Evolutionary conservation across 2,329 filamentous ascomycete genomes (phyloP).

Genomic region (Canariomyces notabilis): DNA sequence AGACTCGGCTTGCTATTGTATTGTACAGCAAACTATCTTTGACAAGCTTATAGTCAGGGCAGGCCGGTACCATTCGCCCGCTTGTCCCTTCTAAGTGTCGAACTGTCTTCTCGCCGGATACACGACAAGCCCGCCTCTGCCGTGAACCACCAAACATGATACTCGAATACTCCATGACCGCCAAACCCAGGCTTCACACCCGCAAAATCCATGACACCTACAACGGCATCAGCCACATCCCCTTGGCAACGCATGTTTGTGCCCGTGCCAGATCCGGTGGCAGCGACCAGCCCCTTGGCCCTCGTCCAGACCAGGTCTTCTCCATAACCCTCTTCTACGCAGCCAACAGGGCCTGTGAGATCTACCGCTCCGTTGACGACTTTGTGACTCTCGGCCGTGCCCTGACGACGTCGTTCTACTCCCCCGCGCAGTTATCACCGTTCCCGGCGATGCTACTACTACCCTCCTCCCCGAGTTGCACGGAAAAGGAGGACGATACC

Average conservation of each 20-base stretch:
- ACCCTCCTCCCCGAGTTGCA: too few species aligned
- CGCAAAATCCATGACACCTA: conserved; percentile 30
- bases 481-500: too few species aligned
- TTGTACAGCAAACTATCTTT: too few species aligned
- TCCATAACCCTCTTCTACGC: conserved; percentile 29
- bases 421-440: neutral
- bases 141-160: neutral
- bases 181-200: conserved; percentile 29
- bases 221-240: conserved; percentile 25
- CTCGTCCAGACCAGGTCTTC: conserved; percentile 15
- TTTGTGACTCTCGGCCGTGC: conserved; percentile 22
- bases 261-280: neutral
- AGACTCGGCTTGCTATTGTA: too few species aligned
- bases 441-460: too few species aligned
- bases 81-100: too few species aligned
- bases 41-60: too few species aligned
- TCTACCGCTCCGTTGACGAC: conserved; percentile 29
- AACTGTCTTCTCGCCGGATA: too few species aligned
- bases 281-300: neutral
- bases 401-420: neutral
- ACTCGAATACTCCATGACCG: neutral
- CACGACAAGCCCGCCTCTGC: too few species aligned
- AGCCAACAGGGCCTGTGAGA: conserved; percentile 30
- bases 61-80: too few species aligned
- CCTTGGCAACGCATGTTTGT: conserved; percentile 23